phyloP scores from a whole-genome alignment of 2,329 filamentous ascomycete species.

The Xylariaceae sp. region DNA sequence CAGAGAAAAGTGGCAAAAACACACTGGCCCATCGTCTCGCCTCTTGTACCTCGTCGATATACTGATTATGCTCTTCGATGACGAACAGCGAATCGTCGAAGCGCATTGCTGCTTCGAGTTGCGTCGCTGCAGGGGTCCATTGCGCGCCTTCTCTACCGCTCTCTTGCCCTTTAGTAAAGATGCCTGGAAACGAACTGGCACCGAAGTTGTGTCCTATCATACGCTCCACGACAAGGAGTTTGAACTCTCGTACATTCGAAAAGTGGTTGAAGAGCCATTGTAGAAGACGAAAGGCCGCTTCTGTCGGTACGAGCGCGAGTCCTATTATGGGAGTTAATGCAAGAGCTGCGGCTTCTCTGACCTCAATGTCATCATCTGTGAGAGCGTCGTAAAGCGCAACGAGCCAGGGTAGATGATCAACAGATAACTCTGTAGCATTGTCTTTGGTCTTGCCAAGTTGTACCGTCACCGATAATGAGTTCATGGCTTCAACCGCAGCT shows the following conservation, averaged over 20 bases:
- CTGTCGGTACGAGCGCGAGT: constrained; percentile 43
- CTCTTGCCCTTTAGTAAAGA: constrained; percentile 9
- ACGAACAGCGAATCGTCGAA: constrained; percentile 73
- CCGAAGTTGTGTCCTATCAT: constrained; percentile 37
- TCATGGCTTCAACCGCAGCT: constrained; percentile 56
- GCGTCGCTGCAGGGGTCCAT: constrained; percentile 31
- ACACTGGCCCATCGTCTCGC: constrained; percentile 63
- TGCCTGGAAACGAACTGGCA: constrained; percentile 6
- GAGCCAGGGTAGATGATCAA: constrained; percentile 52
- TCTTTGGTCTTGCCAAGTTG: not conserved
- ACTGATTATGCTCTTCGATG: constrained; percentile 93
- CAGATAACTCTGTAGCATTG: constrained; percentile 10
- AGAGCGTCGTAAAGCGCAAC: constrained; percentile 71
- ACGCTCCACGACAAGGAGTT: constrained; percentile 39
- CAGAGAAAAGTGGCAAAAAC: constrained; percentile 33
- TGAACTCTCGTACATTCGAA: constrained; percentile 36
- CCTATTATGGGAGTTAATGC: constrained; percentile 48
- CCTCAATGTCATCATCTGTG: constrained; percentile 89
- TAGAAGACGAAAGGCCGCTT: constrained; percentile 46
- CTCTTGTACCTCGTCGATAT: constrained; percentile 78
- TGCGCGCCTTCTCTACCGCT: constrained; percentile 10
- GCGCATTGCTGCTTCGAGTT: constrained; percentile 46
- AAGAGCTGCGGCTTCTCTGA: constrained; percentile 63
- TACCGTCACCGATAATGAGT: constrained; percentile 44
- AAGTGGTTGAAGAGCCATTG: constrained; percentile 41